Percentiles rank a stretch among this genome's conserved stretches.
Conservation (phyloP, 352 stramenopile species). For the Globisporangium abappressorium region DNA sequence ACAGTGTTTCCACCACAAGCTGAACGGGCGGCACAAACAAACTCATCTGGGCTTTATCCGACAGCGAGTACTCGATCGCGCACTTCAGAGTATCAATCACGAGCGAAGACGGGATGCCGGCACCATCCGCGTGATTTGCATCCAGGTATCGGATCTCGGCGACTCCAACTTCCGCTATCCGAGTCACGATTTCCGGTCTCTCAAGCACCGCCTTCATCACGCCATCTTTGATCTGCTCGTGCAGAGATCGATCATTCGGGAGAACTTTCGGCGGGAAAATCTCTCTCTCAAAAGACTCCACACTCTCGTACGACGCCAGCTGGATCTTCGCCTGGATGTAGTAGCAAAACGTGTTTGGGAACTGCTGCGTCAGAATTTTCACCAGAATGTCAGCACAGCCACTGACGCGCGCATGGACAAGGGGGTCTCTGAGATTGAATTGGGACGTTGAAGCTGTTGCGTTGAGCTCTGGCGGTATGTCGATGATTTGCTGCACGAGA, state of each 20-base stretch:
- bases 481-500: constrained; percentile 48
- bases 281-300: constrained; percentile 64
- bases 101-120: constrained; percentile 44
- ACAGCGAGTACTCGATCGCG: constrained; percentile 49
- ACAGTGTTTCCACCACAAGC: constrained; percentile 52
- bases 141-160: constrained; percentile 69
- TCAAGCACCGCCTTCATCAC: constrained; percentile 54
- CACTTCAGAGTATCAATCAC: constrained; percentile 59
- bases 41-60: constrained; percentile 37
- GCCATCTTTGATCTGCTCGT: constrained; percentile 52
- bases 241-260: constrained; percentile 48
- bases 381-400: constrained; percentile 64
- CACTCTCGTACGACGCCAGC: constrained; percentile 70
- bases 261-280: constrained; percentile 53
- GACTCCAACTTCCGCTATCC: constrained; percentile 52
- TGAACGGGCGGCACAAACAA: constrained; percentile 50
- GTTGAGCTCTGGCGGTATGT: constrained; percentile 22
- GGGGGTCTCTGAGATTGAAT: constrained; percentile 42
- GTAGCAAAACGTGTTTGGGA: constrained; percentile 77
- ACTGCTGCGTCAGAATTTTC: constrained; percentile 65
- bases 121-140: constrained; percentile 40
- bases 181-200: constrained; percentile 37
- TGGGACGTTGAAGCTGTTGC: constrained; percentile 33
- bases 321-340: constrained; percentile 68
- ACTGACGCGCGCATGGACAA: constrained; percentile 49